Base-by-base conservation (phyloP, 1,284 basidiomycete species). In the Inonotus hispidus region DNA sequence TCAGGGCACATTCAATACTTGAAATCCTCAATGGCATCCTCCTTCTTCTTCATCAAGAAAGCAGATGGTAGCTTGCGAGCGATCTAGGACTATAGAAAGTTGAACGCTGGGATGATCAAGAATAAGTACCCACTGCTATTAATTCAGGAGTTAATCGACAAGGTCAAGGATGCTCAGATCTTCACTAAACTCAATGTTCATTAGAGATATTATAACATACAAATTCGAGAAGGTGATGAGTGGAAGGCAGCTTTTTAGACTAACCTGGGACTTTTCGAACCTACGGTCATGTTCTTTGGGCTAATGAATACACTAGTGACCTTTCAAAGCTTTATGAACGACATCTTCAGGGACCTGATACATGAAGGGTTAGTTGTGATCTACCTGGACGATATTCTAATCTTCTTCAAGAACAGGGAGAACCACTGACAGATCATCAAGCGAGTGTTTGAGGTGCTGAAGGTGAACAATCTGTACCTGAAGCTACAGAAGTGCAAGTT, bases 141-240 rank as follows among this genome's bases (percentile, higher is more conserved):
- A 1, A 74, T 76, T 19, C 62, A 64, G 10, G 71, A 76, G 10
- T 66, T 73, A 11, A 64, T 78, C 14, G 66, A 73, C 55, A 64
- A 66, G 19, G 63, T 71, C 52, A 70, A 21, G 59, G 61, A 65
- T 0, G 71, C 74, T 0, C 67, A 66, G 37, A 63, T 67, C 39
- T 79, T 75, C 64, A 73, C 72, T 4, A 75, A 75, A 56, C 58
- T 78, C 1, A 71, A 78, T 61, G 62, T 75, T 5, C 38, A 67
- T 19, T 68, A 63, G 50, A 73, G 72, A 1, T 76, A 72, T 66
- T 67, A 72, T 63, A 65, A 69, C 23, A 25, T 49, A 5, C 5
- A 13, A 19, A 49, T 49, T 4, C 3, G 13, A 3, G 25, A 49
- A 14, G 21, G 46, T 13, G 46, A 49, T 21, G 25, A 49, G 25